Evolutionary conservation across 495 filamentous ascomycete genomes (phyloP), one percentile per base, ranked within the genome.

Genomic region (Neurospora hispaniola): DNA sequence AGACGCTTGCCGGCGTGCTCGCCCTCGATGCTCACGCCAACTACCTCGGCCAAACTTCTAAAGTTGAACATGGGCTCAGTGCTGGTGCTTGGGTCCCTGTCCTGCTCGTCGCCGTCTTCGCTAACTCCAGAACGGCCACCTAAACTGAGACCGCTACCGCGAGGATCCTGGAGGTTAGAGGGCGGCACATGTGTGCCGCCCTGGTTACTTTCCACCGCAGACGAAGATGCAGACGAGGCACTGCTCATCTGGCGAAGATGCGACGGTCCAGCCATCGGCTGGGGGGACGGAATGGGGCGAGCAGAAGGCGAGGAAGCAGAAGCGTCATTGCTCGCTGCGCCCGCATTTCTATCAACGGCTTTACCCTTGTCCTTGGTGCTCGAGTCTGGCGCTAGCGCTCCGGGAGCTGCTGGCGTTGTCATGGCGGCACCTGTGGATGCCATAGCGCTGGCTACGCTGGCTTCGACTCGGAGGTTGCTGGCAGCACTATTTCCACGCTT

Each of bases 51-150:
- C 38, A 98, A 84, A 75, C 93, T 97, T 71, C 92, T 85, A 76
- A 98, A 97, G 80, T 96, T 97, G 83, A 97, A 94, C 89, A 97
- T 89, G 3, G 92, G 89, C 76, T 97, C 94, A 0, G 84, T 80
- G 68, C 88, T 86, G 2, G 86, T 82, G 74, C 84, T 87, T 9
- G 86, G 87, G 70, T 84, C 82, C 27, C 81, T 76, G 16, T 81
- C 79, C 11, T 78, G 71, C 20, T 83, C 81, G 27, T 80, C 81
- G n/a, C 83, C 80, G 20, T 85, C 79, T 18, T 81, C 79, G 48
- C 76, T 80, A 2, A 76, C 75, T 18, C 73, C 79, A 44, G 81
- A 84, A 72, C 76, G 85, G 43, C 73, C 81, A 31, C 78, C 82
- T 14, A 82, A 74, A 75, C 77, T 83, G 42, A 79, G 80, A 70